Conservation (phyloP, 768 basidiomycete species). For the Termitomyces sp. region DNA sequence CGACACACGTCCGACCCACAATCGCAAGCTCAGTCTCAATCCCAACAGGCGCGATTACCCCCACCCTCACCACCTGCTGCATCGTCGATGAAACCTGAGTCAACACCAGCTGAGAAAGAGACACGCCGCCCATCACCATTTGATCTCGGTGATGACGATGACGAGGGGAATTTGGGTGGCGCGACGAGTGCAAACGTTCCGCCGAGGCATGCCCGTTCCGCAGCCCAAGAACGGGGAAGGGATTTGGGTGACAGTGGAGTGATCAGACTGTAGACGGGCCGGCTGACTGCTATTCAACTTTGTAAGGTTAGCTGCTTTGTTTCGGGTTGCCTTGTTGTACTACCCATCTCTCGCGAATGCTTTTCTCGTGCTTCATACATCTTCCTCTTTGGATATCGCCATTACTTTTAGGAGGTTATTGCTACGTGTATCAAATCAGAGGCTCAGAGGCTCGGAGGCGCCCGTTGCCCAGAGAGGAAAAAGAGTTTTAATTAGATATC, state of each 20-base stretch:
- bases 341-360: too few species aligned
- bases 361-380: neutral
- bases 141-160: conserved; percentile 25
- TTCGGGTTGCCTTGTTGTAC: neutral
- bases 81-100: neutral
- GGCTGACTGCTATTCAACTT: neutral
- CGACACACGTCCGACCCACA: neutral
- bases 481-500: neutral
- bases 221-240: neutral
- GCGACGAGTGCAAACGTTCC: neutral
- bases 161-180: conserved; percentile 3
- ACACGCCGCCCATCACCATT: conserved; percentile 9
- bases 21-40: neutral
- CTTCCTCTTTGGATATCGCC: too few species aligned
- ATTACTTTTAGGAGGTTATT: too few species aligned
- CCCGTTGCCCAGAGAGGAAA: too few species aligned
- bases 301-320: neutral
- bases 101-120: conserved; percentile 6
- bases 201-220: neutral
- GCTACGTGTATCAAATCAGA: too few species aligned
- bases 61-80: conserved; percentile 9
- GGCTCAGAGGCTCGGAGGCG: too few species aligned
- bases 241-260: neutral
- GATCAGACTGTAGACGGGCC: neutral
- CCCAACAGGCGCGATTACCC: conserved; percentile 7